A percentile compares a stretch with the other conserved stretches of the same genome.
Evolutionary conservation across 441 rosid species (phyloP).

Genomic region (Croton setiger): DNA sequence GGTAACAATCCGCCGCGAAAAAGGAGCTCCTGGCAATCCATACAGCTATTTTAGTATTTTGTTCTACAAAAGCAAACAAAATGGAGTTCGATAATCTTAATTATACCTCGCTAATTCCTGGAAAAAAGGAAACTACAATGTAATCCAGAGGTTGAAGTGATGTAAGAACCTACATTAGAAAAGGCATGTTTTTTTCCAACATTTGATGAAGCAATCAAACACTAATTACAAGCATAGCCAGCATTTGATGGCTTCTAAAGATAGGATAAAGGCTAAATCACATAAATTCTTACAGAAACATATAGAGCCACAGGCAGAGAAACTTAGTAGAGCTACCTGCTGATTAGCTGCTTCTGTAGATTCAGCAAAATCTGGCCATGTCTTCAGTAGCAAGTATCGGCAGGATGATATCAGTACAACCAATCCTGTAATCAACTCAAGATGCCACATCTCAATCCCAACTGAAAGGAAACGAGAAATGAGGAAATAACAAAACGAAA

Average conservation of each 20-base stretch:
- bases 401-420: conserved; percentile 67
- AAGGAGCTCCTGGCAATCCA: conserved; percentile 62
- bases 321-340: conserved; percentile 46
- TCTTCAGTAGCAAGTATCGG: conserved; percentile 60
- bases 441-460: conserved; percentile 79
- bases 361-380: conserved; percentile 81
- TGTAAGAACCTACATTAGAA: conserved; percentile 61
- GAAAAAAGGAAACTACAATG: conserved; percentile 65
- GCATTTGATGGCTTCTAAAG: not conserved
- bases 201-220: conserved; percentile 7
- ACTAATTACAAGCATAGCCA: not conserved
- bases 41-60: not conserved
- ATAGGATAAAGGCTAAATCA: conserved; percentile 4
- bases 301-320: not conserved
- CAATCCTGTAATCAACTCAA: conserved; percentile 61
- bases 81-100: not conserved
- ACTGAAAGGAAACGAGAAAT: conserved; percentile 44
- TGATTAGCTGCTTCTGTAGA: conserved; percentile 79
- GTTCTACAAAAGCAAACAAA: not conserved
- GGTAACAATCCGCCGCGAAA: conserved; percentile 79
- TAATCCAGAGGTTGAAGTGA: conserved; percentile 82
- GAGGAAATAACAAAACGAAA: not conserved
- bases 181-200: not conserved
- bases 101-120: conserved; percentile 85
- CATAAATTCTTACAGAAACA: not conserved